Evolutionary conservation across 2,329 filamentous ascomycete species (phyloP), one percentile per base, ranked within the genome.

Genomic region (Coniochaeta sp.): DNA sequence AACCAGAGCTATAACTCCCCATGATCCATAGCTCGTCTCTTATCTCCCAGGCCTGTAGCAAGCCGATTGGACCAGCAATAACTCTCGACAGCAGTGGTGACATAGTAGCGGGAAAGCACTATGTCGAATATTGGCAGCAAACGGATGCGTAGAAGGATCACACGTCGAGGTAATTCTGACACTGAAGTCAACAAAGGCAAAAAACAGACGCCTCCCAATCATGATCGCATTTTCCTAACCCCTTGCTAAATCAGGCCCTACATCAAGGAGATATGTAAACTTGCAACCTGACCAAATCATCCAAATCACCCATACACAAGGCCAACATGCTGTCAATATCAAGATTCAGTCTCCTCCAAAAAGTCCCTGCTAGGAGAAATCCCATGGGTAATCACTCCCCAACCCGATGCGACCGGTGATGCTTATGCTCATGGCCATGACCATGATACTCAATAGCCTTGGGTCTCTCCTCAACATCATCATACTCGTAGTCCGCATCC

Each of bases 361-460:
- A n/a, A 47, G n/a, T 24, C 5, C 19, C n/a, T 47, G n/a, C n/a
- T 14, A n/a, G 4, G 2, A 22, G 24, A 6, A 24, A 22, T 2
- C 43, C 19, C 22, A 9, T n/a, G 17, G 16, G 22, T 26, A 11
- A 57, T 65, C 63, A 12, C 61, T 69, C 63, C 57, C 67, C 19
- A 62, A 63, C 69, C 57, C 69, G 68, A 57, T 73, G 68, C 12
- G 66, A 69, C 60, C 70, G 69, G 60, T 73, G 71, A 59, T 72
- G 69, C 24, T 59, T 54, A 43, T 52, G 47, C 47, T 52, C 47
- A 31, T 52, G 47, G 4, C 68, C 69, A 56, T 60, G 56, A 11
- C 61, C 55, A 54, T 72, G 69, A 47, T 73, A 68, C 58, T 73
- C 69, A 3, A 58, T 59, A 26, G 63, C 58, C 58, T 61, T 59